Conservation (phyloP, 192 early-diverging fungal genomes). For the Podila horticola region DNA sequence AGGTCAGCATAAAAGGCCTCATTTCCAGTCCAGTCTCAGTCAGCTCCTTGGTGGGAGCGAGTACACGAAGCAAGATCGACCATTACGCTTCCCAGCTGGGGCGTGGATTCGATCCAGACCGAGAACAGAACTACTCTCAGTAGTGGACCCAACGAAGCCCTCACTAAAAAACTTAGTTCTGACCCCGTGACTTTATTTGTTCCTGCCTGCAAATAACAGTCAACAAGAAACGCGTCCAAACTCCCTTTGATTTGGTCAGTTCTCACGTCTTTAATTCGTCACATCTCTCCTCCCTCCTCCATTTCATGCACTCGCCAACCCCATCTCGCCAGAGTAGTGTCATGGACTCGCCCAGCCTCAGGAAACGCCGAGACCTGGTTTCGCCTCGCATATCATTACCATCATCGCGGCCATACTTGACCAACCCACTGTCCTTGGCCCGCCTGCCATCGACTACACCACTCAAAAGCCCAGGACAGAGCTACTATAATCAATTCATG, state of each 20-base stretch:
- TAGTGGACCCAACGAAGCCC: too few species aligned
- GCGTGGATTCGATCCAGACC: too few species aligned
- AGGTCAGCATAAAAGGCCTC: too few species aligned
- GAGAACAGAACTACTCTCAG: too few species aligned
- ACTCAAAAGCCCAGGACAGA: slow-evolving; percentile 8
- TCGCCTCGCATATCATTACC: background rate
- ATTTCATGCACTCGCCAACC: slow-evolving; percentile 14
- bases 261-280: background rate
- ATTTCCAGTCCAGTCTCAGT: too few species aligned
- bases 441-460: slow-evolving; percentile 16
- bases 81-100: too few species aligned
- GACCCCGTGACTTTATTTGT: too few species aligned
- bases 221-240: background rate
- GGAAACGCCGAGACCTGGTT: slow-evolving; percentile 3
- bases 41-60: too few species aligned
- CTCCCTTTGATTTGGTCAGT: background rate
- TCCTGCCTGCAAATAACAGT: background rate
- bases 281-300: background rate
- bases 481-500: background rate
- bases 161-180: too few species aligned
- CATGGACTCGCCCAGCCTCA: slow-evolving; percentile 24
- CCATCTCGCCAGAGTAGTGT: slow-evolving; percentile 12
- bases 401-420: slow-evolving; percentile 1
- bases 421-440: slow-evolving; percentile 1
- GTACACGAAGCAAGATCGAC: too few species aligned